phyloP scores from a whole-genome alignment of 2,329 filamentous ascomycete species.

The Colletotrichum musicola region DNA sequence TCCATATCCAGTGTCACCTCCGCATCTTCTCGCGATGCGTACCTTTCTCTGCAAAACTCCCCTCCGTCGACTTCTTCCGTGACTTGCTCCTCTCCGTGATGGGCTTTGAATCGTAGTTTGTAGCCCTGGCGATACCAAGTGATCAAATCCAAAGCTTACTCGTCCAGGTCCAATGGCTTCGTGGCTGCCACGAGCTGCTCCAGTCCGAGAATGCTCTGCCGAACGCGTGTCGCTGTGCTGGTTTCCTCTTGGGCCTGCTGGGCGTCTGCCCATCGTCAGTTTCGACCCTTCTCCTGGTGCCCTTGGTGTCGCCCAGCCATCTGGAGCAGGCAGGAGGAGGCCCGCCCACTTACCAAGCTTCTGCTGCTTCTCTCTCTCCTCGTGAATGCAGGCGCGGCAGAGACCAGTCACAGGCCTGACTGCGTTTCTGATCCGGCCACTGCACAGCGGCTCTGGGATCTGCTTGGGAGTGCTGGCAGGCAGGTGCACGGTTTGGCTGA shows the following conservation, averaged over 20 bases:
- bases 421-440: slow-evolving; percentile 41
- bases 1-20: neutral
- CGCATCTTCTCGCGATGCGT: neutral
- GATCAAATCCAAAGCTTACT: neutral
- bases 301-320: too few species aligned
- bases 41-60: neutral
- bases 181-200: slow-evolving; percentile 32
- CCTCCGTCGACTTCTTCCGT: neutral
- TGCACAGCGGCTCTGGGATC: slow-evolving; percentile 27
- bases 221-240: slow-evolving; percentile 17
- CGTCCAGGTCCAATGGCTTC: slow-evolving; percentile 24
- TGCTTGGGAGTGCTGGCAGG: slow-evolving; percentile 39
- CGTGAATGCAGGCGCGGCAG: slow-evolving; percentile 41
- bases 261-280: slow-evolving; percentile 5
- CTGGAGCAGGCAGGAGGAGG: neutral
- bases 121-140: neutral
- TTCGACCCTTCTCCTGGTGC: neutral
- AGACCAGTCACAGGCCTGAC: slow-evolving; percentile 41
- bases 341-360: slow-evolving; percentile 9
- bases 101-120: neutral
- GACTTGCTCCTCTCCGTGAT: too few species aligned
- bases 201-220: slow-evolving; percentile 32
- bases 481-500: slow-evolving; percentile 39
- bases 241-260: neutral
- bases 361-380: slow-evolving; percentile 18